phyloP scores from a whole-genome alignment of 441 rosid genomes.

The Mallotus japonicus region DNA sequence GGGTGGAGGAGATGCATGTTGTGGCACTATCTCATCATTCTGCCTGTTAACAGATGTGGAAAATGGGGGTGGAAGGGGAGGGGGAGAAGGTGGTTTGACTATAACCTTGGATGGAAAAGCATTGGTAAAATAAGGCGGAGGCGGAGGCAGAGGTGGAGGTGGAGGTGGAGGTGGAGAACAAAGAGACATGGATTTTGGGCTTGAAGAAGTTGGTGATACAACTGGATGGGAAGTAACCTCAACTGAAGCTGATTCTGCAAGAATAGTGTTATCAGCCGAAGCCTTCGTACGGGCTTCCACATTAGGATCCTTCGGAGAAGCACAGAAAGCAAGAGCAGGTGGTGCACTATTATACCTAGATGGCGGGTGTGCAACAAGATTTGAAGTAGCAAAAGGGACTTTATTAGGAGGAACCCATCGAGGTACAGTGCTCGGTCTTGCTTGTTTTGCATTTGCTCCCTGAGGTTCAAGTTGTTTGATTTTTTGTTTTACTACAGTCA shows the following conservation, averaged over 20 bases:
- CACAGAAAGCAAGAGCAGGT: conserved; percentile 48
- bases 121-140: conserved; percentile 2
- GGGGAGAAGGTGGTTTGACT: conserved; percentile 20
- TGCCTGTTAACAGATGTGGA: conserved; percentile 8
- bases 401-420: conserved; percentile 89
- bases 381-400: conserved; percentile 71
- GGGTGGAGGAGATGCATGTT: neutral
- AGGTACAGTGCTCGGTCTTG: conserved; percentile 68
- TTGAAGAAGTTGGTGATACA: conserved; percentile 31
- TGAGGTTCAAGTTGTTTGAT: conserved; percentile 57
- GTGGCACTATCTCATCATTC: conserved; percentile 20
- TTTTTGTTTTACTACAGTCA: conserved; percentile 48
- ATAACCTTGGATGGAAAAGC: neutral
- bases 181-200: conserved; percentile 28
- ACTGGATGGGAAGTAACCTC: conserved; percentile 42
- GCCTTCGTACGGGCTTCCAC: conserved; percentile 31
- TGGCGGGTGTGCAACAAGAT: conserved; percentile 79
- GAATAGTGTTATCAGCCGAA: conserved; percentile 29
- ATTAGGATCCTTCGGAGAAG: conserved; percentile 50
- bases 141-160: neutral
- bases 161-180: conserved; percentile 26
- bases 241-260: conserved; percentile 40
- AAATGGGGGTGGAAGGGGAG: conserved; percentile 24
- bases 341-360: conserved; percentile 81
- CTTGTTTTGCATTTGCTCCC: conserved; percentile 50